Evolutionary conservation across 352 stramenopile species (phyloP).

Genomic region (Discostella stelligera): DNA sequence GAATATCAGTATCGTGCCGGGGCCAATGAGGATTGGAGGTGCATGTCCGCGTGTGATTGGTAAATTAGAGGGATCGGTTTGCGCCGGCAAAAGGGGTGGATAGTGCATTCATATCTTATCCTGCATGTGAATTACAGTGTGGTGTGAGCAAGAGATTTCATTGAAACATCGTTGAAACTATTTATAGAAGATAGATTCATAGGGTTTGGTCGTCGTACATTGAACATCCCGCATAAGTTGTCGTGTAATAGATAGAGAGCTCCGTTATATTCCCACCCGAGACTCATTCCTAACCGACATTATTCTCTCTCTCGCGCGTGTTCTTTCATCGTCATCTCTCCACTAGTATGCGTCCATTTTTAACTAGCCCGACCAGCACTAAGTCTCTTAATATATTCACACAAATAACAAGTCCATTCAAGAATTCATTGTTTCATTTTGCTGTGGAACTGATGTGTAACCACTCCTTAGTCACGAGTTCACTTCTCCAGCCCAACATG

Average conservation of each 20-base stretch:
- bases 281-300: neutral
- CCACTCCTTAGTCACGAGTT: too few relatives aligned
- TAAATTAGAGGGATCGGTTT: too few relatives aligned
- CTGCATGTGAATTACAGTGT: neutral
- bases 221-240: neutral
- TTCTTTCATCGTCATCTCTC: neutral
- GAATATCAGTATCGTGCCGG: slow-evolving; percentile 3
- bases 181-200: neutral
- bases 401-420: too few relatives aligned
- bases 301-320: too few relatives aligned
- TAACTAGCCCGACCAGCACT: too few relatives aligned
- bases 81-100: neutral
- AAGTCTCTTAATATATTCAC: too few relatives aligned
- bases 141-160: neutral
- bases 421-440: too few relatives aligned
- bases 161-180: neutral
- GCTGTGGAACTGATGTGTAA: too few relatives aligned
- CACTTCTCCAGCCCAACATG: slow-evolving; percentile 53
- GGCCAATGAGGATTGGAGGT: slow-evolving; percentile 22
- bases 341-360: neutral
- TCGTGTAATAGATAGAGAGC: neutral
- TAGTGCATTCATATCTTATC: slow-evolving; percentile 9
- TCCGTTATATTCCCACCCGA: neutral
- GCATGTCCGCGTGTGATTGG: slow-evolving; percentile 11
- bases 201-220: neutral